phyloP scores from a whole-genome alignment of 2,329 filamentous ascomycete species.

The Diaporthe sp. region DNA sequence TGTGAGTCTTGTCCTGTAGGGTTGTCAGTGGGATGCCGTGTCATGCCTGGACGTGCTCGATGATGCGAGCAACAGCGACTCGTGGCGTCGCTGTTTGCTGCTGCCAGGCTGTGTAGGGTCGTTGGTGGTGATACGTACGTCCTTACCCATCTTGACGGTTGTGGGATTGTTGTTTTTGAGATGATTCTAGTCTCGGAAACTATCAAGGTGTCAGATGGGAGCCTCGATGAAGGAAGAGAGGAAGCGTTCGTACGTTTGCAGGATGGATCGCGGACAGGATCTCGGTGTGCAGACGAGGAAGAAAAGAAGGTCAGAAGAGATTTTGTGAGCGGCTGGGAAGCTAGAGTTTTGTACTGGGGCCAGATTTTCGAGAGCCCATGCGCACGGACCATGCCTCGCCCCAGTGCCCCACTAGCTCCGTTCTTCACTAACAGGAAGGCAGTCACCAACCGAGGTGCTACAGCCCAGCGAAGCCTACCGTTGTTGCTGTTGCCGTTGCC shows the following conservation, averaged over 20 bases:
- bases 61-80: conserved; percentile 2
- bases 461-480: not conserved
- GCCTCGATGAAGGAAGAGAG: conserved; percentile 30
- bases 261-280: conserved; percentile 43
- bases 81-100: conserved; percentile 7
- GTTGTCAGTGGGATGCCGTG: conserved; percentile 43
- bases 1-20: conserved; percentile 96
- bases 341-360: conserved; percentile 39
- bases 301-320: conserved; percentile 40
- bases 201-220: conserved; percentile 37
- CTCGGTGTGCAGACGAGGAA: conserved; percentile 42
- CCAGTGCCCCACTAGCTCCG: conserved; percentile 17
- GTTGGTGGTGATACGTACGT: conserved; percentile 15
- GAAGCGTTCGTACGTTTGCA: conserved; percentile 40
- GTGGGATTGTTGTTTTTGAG: conserved; percentile 33
- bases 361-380: conserved; percentile 34
- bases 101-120: not conserved
- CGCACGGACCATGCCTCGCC: conserved; percentile 32
- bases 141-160: conserved; percentile 41
- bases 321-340: conserved; percentile 38
- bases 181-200: conserved; percentile 39
- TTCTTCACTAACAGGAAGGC: conserved; percentile 21
- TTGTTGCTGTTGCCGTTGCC: not conserved
- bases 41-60: not conserved
- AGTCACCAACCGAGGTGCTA: not conserved